These are phyloP conservation scores for Berkeleyomyces rouxiae DNA, from an alignment of 2,329 filamentous ascomycete genomes.

Conservation along the genomic window DNA sequence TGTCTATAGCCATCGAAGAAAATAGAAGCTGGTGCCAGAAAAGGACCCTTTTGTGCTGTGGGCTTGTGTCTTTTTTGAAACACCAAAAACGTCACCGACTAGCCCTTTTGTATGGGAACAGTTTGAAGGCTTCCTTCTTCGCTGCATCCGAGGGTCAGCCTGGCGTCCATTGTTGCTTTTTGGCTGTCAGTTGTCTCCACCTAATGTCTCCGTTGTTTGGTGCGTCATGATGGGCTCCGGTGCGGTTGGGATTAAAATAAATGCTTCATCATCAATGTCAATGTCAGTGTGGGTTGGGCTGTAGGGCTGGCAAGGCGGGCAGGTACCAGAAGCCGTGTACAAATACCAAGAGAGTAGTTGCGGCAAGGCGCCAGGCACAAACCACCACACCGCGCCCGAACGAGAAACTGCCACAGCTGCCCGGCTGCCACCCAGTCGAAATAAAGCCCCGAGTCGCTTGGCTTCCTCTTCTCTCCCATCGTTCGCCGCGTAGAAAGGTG, in stretches of 20 bases:
- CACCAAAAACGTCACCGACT: not conserved
- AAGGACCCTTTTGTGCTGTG: not conserved
- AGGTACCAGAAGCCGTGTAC: too few relatives aligned
- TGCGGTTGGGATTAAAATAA: not conserved
- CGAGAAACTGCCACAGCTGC: not conserved
- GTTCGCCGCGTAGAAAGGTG: not conserved
- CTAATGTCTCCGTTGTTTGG: not conserved
- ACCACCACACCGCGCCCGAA: not conserved
- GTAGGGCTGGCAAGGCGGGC: not conserved
- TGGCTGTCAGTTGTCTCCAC: too few relatives aligned
- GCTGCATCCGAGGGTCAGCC: not conserved
- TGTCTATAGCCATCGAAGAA: not conserved
- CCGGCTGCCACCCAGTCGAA: not conserved
- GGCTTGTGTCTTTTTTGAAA: not conserved
- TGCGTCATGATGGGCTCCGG: not conserved
- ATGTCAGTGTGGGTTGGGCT: not conserved
- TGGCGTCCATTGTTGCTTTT: not conserved
- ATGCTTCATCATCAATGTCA: not conserved
- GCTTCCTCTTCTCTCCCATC: not conserved
- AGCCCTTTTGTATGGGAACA: not conserved
- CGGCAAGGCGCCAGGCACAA: not conserved
- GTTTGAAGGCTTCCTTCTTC: not conserved
- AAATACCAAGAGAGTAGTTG: too few relatives aligned
- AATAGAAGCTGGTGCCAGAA: not conserved
- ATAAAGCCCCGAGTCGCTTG: not conserved